phyloP scores from a whole-genome alignment of 1,139 yeast genomes.

The Candida anutae region DNA sequence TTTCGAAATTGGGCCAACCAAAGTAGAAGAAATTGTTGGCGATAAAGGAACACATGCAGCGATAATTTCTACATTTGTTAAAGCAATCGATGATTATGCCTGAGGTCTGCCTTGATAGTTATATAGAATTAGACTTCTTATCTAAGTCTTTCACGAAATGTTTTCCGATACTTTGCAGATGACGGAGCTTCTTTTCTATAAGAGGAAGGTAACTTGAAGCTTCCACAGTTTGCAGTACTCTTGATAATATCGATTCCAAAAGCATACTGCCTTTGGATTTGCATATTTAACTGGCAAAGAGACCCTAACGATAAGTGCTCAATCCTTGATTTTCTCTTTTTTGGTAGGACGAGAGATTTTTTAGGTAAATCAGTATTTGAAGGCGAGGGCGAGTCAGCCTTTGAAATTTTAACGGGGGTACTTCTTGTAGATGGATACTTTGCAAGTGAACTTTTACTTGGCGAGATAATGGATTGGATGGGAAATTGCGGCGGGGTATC shows the following conservation, averaged over 20 bases:
- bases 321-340: conserved; percentile 1
- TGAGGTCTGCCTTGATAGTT: background rate
- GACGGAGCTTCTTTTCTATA: background rate
- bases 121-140: background rate
- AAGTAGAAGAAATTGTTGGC: too few species aligned
- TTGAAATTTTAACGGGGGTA: background rate
- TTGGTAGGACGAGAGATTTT: conserved; percentile 1
- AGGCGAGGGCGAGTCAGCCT: background rate
- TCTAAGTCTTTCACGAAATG: too few species aligned
- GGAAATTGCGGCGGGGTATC: background rate
- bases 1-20: background rate
- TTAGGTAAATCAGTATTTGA: background rate
- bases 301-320: conserved; percentile 2
- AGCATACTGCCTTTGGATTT: conserved; percentile 1
- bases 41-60: background rate
- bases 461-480: background rate
- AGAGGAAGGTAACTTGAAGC: conserved; percentile 4
- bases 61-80: conserved; percentile 4
- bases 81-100: conserved; percentile 2
- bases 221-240: conserved; percentile 2
- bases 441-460: background rate
- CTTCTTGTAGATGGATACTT: background rate
- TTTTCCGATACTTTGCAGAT: too few species aligned
- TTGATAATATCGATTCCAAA: conserved; percentile 4
- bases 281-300: conserved; percentile 1